phyloP scores from a whole-genome alignment of 345 rosid species.

The Clarkia xantiana region DNA sequence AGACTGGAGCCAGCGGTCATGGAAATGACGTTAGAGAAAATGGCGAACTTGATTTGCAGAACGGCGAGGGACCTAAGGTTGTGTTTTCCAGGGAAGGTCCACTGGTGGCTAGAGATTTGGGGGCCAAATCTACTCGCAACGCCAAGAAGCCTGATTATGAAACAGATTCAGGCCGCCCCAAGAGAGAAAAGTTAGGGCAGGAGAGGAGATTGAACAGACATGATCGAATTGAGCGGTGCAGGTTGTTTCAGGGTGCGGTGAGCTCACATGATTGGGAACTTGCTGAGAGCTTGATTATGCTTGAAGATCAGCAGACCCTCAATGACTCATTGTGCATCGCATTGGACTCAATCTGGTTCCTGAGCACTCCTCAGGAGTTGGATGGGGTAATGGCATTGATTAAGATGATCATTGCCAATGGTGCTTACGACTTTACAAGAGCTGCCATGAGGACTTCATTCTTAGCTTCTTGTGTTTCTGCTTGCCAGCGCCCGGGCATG shows the following conservation, averaged over 20 bases:
- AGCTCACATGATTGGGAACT: constrained; percentile 84
- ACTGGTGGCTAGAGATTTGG: constrained; percentile 28
- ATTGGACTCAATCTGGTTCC: constrained; percentile 85
- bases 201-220: constrained; percentile 60
- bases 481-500: constrained; percentile 74
- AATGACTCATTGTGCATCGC: constrained; percentile 84
- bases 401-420: constrained; percentile 51
- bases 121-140: constrained; percentile 25
- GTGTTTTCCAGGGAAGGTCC: constrained; percentile 58
- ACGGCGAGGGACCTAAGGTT: constrained; percentile 20
- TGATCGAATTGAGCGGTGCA: constrained; percentile 67
- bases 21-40: constrained; percentile 17
- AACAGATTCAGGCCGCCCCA: constrained; percentile 23
- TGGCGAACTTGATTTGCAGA: too few species aligned
- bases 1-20: constrained; percentile 27
- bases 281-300: constrained; percentile 49
- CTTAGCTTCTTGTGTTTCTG: constrained; percentile 92
- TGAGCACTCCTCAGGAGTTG: constrained; percentile 53
- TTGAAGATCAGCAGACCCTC: constrained; percentile 75
- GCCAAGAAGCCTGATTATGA: constrained; percentile 20
- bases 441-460: constrained; percentile 92
- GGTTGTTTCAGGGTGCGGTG: constrained; percentile 61
- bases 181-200: constrained; percentile 26
- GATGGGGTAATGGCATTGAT: constrained; percentile 62
- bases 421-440: constrained; percentile 94